These are phyloP conservation scores for Ophiostoma populinum DNA, from an alignment of 2,329 filamentous ascomycete species.

Conservation along the genomic window DNA sequence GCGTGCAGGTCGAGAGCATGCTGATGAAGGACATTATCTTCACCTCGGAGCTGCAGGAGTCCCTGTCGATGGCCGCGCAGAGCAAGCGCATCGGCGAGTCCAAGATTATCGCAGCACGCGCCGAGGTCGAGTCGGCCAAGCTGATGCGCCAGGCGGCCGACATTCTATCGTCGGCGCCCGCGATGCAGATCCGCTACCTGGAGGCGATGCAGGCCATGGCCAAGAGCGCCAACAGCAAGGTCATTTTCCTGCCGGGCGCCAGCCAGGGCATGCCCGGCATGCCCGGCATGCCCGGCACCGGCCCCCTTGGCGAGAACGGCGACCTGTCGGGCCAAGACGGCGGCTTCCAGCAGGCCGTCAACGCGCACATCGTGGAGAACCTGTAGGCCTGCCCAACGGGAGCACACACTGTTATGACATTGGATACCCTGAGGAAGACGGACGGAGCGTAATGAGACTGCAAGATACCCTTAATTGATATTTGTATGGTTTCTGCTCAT, in stretches of 20 bases:
- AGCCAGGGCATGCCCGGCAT: conserved; percentile 40
- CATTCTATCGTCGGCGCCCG: conserved; percentile 76
- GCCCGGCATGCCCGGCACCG: conserved; percentile 25
- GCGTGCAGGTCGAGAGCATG: conserved; percentile 94
- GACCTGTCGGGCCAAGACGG: conserved; percentile 36
- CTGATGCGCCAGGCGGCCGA: conserved; percentile 87
- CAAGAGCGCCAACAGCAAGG: conserved; percentile 75
- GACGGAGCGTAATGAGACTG: too few species aligned
- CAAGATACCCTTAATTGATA: too few species aligned
- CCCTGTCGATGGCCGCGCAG: conserved; percentile 94
- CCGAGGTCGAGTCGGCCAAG: conserved; percentile 92
- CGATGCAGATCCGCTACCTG: conserved; percentile 96
- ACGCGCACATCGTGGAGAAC: conserved; percentile 68
- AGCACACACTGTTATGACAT: too few species aligned
- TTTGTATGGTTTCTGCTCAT: not conserved
- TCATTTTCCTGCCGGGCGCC: conserved; percentile 60
- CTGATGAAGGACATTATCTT: conserved; percentile 99
- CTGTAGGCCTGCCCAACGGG: too few species aligned
- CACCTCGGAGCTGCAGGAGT: conserved; percentile 86
- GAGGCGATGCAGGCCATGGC: conserved; percentile 99
- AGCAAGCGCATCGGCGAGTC: conserved; percentile 96
- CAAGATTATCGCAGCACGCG: conserved; percentile 94
- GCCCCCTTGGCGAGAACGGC: conserved; percentile 16
- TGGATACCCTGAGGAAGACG: too few species aligned
- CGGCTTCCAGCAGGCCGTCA: conserved; percentile 65